Percentiles rank a stretch among this genome's conserved stretches.
Evolutionary conservation across 495 filamentous ascomycete species (phyloP).

Genomic region (Pyronema omphalodes): DNA sequence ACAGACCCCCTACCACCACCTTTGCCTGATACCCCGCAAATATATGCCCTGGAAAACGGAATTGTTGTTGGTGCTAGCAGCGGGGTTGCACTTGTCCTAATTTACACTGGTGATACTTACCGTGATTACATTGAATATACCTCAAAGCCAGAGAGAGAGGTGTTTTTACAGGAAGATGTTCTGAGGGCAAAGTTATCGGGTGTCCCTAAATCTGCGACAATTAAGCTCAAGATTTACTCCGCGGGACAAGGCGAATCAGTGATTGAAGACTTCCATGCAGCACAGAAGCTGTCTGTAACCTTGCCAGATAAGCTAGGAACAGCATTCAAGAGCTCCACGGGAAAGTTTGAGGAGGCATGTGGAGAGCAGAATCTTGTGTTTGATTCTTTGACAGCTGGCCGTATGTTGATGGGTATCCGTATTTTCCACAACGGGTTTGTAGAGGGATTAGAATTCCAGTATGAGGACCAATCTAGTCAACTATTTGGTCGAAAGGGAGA

Average conservation of each 20-base stretch:
- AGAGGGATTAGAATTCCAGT: slow-evolving; percentile 81
- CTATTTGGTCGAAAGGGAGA: slow-evolving; percentile 62
- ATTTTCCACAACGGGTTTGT: slow-evolving; percentile 58
- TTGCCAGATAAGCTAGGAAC: slow-evolving; percentile 49
- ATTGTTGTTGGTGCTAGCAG: slow-evolving; percentile 64
- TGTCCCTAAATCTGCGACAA: slow-evolving; percentile 45
- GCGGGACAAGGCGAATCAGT: slow-evolving; percentile 50
- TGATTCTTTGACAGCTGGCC: slow-evolving; percentile 46
- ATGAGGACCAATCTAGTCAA: slow-evolving; percentile 73
- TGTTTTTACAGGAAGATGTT: slow-evolving; percentile 55
- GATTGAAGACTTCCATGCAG: slow-evolving; percentile 51
- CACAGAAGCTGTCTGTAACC: slow-evolving; percentile 55
- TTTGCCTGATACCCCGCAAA: slow-evolving; percentile 62
- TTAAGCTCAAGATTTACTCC: slow-evolving; percentile 58
- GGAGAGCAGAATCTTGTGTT: slow-evolving; percentile 54
- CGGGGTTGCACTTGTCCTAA: slow-evolving; percentile 64
- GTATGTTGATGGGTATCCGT: slow-evolving; percentile 54
- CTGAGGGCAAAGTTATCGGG: slow-evolving; percentile 51
- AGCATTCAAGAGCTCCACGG: slow-evolving; percentile 56
- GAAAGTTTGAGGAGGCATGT: slow-evolving; percentile 59
- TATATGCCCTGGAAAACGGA: slow-evolving; percentile 71
- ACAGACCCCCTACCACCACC: slow-evolving; percentile 43
- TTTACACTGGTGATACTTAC: slow-evolving; percentile 56
- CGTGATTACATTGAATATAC: slow-evolving; percentile 62
- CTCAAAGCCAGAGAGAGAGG: slow-evolving; percentile 47